Evolutionary conservation across 352 stramenopile species (phyloP).

Genomic region (Poterioochromonas sp.): DNA sequence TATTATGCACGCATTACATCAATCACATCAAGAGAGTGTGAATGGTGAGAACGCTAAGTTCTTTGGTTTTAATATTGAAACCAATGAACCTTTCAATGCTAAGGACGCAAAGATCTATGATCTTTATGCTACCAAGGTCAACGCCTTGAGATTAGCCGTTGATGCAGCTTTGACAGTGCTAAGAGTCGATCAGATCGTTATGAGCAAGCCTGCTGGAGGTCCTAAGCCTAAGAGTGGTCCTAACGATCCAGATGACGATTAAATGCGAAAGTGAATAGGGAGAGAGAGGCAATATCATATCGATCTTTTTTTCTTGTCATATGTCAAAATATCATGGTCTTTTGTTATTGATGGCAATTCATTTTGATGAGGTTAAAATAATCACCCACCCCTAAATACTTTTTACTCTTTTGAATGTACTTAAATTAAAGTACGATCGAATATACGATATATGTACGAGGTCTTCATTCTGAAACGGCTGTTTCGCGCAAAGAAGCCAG

Average conservation of each 20-base stretch:
- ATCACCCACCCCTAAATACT: too few species aligned
- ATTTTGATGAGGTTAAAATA: too few species aligned
- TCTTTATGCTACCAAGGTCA: constrained; percentile 88
- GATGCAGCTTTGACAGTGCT: constrained; percentile 96
- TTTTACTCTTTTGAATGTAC: too few species aligned
- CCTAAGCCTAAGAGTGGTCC: constrained; percentile 63
- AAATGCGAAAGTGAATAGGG: too few species aligned
- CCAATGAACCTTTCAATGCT: constrained; percentile 46
- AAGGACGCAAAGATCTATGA: constrained; percentile 65
- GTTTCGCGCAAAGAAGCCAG: too few species aligned
- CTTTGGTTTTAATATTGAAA: constrained; percentile 86
- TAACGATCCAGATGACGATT: not conserved
- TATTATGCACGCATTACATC: constrained; percentile 84
- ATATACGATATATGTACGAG: too few species aligned
- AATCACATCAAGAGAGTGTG: constrained; percentile 81
- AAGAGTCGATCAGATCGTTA: constrained; percentile 99
- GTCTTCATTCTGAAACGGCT: too few species aligned
- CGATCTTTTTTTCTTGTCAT: too few species aligned
- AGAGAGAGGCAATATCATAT: too few species aligned
- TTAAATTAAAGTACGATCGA: too few species aligned
- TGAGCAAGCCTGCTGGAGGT: constrained; percentile 87
- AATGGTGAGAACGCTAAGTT: constrained; percentile 49
- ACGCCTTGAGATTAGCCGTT: constrained; percentile 87
- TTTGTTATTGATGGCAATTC: too few species aligned
- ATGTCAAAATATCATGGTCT: too few species aligned